Percentiles rank a stretch among this genome's conserved stretches.
These are phyloP conservation scores for Bacidia rubella DNA, from an alignment of 495 filamentous ascomycete species.

Conservation along the genomic window DNA sequence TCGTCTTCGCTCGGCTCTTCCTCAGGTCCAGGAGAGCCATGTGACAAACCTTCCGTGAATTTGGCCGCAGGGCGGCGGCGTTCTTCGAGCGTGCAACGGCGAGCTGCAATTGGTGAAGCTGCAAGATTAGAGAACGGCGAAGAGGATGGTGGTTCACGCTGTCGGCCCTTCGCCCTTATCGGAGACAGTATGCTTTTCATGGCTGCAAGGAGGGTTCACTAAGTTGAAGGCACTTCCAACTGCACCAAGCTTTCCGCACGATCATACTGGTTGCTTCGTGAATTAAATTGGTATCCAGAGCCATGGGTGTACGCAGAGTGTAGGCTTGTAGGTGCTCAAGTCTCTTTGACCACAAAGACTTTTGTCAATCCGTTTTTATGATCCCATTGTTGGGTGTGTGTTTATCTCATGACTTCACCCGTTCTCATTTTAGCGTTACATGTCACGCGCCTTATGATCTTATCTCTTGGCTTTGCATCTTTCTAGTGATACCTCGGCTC, in stretches of 20 bases:
- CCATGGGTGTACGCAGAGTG: too few relatives aligned
- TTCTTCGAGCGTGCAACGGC: constrained; percentile 16
- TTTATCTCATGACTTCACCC: too few relatives aligned
- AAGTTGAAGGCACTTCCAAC: neutral
- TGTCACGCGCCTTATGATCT: too few relatives aligned
- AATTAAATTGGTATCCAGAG: too few relatives aligned
- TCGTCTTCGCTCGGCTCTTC: constrained; percentile 27
- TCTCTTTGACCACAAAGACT: too few relatives aligned
- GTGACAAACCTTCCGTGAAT: constrained; percentile 19
- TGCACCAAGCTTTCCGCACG: neutral
- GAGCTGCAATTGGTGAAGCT: constrained; percentile 18
- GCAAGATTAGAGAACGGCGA: constrained; percentile 26
- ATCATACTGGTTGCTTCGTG: too few relatives aligned
- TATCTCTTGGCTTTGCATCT: too few relatives aligned
- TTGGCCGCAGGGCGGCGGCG: constrained; percentile 21
- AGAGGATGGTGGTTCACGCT: constrained; percentile 36
- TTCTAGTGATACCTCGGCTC: too few relatives aligned
- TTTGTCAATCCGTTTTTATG: too few relatives aligned
- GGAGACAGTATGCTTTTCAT: constrained; percentile 1
- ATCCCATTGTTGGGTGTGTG: too few relatives aligned
- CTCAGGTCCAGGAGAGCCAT: constrained; percentile 23
- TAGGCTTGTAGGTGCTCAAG: too few relatives aligned
- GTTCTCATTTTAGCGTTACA: too few relatives aligned
- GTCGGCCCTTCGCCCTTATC: neutral
- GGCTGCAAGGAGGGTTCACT: neutral